Conservation (phyloP, 2,329 filamentous ascomycete species). For the Nemania serpens region DNA sequence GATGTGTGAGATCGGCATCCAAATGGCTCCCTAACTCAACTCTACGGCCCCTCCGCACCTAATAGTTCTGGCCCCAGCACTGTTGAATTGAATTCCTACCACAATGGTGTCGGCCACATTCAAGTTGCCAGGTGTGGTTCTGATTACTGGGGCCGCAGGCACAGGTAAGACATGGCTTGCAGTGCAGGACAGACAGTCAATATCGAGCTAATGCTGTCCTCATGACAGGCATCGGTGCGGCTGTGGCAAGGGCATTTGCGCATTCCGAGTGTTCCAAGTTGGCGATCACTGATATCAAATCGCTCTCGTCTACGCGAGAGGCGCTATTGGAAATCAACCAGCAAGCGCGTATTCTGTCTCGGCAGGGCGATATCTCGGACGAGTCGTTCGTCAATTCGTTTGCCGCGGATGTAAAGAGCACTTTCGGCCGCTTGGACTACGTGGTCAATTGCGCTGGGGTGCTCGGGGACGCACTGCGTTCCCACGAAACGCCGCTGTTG, state of each 20-base stretch:
- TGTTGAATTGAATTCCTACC: not conserved
- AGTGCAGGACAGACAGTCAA: not conserved
- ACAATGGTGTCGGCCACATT: constrained; percentile 26
- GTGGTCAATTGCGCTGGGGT: constrained; percentile 61
- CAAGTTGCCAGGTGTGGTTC: constrained; percentile 50
- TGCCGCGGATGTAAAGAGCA: constrained; percentile 37
- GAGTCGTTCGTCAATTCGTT: constrained; percentile 50
- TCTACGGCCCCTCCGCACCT: not conserved
- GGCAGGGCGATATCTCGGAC: constrained; percentile 53
- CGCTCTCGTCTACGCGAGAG: constrained; percentile 45
- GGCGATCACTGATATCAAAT: constrained; percentile 59
- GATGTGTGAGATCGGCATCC: no score
- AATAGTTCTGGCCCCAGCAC: no score
- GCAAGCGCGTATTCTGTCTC: constrained; percentile 39
- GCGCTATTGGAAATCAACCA: constrained; percentile 44
- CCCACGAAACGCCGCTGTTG: constrained; percentile 51
- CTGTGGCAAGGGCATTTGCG: constrained; percentile 56
- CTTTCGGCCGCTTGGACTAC: constrained; percentile 58
- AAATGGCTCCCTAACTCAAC: not conserved
- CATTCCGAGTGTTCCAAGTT: constrained; percentile 55
- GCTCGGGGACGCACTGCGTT: constrained; percentile 47
- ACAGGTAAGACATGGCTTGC: constrained; percentile 44
- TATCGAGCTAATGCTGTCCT: not conserved
- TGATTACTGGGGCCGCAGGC: constrained; percentile 54
- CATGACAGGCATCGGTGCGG: constrained; percentile 57